Percentiles rank a stretch among this genome's conserved stretches.
Conservation (phyloP, 164 flowering plant genomes). For the Magnolia changhungtana region DNA sequence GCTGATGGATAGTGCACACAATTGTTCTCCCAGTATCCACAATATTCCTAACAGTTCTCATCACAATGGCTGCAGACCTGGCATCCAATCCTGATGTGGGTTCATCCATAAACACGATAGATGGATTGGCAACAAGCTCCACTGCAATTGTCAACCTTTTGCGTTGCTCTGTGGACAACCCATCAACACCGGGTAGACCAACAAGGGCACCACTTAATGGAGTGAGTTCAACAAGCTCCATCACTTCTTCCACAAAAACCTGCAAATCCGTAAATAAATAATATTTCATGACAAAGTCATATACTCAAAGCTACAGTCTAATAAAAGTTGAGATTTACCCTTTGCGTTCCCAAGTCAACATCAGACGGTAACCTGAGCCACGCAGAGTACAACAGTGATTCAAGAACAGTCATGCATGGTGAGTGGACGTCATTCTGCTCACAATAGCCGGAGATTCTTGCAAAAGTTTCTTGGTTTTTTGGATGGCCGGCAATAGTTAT, state of each 20-base stretch:
- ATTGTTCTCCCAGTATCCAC: slow-evolving; percentile 5
- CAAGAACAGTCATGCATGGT: slow-evolving; percentile 87
- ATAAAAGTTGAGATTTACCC: slow-evolving; percentile 35
- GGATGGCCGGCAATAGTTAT: slow-evolving; percentile 83
- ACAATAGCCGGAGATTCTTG: slow-evolving; percentile 97
- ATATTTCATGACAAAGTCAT: slow-evolving; percentile 13
- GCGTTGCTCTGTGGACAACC: slow-evolving; percentile 7
- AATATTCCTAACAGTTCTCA: slow-evolving; percentile 7
- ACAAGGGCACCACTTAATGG: not conserved
- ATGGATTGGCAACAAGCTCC: slow-evolving; percentile 7
- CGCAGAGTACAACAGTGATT: slow-evolving; percentile 91
- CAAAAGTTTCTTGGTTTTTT: slow-evolving; percentile 94
- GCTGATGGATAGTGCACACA: slow-evolving; percentile 6
- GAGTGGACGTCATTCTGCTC: slow-evolving; percentile 98
- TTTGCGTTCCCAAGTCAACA: slow-evolving; percentile 72
- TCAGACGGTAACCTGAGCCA: slow-evolving; percentile 88
- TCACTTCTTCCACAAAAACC: slow-evolving; percentile 1
- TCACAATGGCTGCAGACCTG: slow-evolving; percentile 6
- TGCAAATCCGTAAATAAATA: slow-evolving; percentile 6
- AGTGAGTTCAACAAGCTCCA: slow-evolving; percentile 4
- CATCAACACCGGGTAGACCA: slow-evolving; percentile 2
- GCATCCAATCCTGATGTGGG: slow-evolving; percentile 5
- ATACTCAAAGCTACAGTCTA: not conserved
- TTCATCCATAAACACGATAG: slow-evolving; percentile 7
- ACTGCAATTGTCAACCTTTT: slow-evolving; percentile 5